Evolutionary conservation across 202 grass and related monocot genomes (phyloP).

Genomic region (Sporobolus alterniflorus): DNA sequence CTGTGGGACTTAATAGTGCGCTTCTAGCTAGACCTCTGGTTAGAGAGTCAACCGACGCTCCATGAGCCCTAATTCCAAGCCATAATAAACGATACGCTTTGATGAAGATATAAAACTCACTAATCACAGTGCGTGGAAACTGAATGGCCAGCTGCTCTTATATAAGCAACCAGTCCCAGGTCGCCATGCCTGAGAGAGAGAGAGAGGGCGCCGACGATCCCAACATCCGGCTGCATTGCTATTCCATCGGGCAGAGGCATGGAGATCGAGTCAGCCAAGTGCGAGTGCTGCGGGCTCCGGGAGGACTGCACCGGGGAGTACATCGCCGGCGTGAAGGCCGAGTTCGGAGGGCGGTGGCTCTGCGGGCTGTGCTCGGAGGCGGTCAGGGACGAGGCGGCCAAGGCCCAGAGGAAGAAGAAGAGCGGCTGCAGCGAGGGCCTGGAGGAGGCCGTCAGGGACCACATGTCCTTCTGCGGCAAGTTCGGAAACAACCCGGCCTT

Average conservation of each 20-base stretch:
- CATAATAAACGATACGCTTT: slow-evolving; percentile 10
- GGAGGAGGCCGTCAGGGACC: slow-evolving; percentile 65
- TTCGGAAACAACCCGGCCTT: slow-evolving; percentile 67
- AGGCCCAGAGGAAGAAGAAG: slow-evolving; percentile 33
- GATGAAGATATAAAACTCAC: not conserved
- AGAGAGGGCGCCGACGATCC: not conserved
- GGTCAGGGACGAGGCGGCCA: slow-evolving; percentile 63
- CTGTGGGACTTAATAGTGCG: not conserved
- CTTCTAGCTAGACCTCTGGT: not conserved
- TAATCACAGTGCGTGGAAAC: not conserved
- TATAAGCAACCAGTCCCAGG: slow-evolving; percentile 19
- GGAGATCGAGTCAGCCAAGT: slow-evolving; percentile 77
- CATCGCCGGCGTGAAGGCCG: slow-evolving; percentile 65
- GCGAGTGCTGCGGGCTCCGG: slow-evolving; percentile 72
- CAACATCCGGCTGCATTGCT: not conserved
- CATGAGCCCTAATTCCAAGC: slow-evolving; percentile 23
- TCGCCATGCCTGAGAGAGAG: slow-evolving; percentile 24
- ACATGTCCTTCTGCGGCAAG: slow-evolving; percentile 80
- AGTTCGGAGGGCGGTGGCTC: slow-evolving; percentile 74
- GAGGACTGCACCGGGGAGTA: slow-evolving; percentile 83
- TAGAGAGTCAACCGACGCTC: slow-evolving; percentile 43
- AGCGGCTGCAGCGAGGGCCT: slow-evolving; percentile 8
- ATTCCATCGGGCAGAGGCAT: slow-evolving; percentile 8
- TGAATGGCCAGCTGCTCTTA: not conserved
- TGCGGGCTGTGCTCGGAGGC: slow-evolving; percentile 85